Conservation (phyloP, 345 rosid species). For the Hibiscus mutabilis region DNA sequence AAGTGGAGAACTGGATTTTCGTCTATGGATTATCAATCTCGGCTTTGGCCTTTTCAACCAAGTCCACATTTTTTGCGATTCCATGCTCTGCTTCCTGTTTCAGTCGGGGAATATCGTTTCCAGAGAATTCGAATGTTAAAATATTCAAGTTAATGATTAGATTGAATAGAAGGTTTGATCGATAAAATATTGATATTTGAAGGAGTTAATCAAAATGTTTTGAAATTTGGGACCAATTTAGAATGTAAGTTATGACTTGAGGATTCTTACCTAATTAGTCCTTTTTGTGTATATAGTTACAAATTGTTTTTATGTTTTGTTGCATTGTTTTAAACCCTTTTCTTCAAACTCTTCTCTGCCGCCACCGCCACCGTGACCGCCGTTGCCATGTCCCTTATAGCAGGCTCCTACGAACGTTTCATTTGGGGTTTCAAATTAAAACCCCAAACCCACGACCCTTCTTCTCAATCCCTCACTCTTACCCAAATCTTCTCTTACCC, state of each 20-base stretch:
- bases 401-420: slow-evolving; percentile 88
- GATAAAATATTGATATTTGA: too few species aligned
- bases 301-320: neutral
- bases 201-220: too few species aligned
- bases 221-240: too few species aligned
- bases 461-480: slow-evolving; percentile 36
- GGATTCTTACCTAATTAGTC: too few species aligned
- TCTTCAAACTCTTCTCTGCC: neutral
- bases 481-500: slow-evolving; percentile 82
- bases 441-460: slow-evolving; percentile 32
- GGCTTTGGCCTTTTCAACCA: neutral
- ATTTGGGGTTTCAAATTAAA: slow-evolving; percentile 86
- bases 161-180: too few species aligned
- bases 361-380: neutral
- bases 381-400: slow-evolving; percentile 55
- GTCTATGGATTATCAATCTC: neutral
- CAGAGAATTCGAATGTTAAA: too few species aligned
- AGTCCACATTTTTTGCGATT: neutral
- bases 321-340: neutral
- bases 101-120: neutral
- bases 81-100: neutral
- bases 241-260: too few species aligned
- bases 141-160: too few species aligned
- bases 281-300: too few species aligned
- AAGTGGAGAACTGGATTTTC: neutral